Evolutionary conservation across 2,329 filamentous ascomycete species (phyloP), one percentile per base, ranked within the genome.

Genomic region (Pseudopyricularia javanii): DNA sequence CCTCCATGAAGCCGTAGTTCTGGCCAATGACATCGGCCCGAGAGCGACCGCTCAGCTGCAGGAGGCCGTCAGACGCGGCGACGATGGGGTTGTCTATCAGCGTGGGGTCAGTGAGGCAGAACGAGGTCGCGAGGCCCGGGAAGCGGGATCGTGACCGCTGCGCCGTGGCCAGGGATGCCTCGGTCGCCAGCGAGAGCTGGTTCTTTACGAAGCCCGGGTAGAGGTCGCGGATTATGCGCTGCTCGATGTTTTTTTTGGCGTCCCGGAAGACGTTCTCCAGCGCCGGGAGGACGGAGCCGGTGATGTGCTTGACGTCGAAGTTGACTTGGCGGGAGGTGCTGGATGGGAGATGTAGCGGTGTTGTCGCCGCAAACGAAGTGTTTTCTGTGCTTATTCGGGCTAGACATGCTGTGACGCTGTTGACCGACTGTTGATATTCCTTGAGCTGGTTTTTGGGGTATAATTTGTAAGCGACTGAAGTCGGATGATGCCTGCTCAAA

Each of bases 31-130:
- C 68, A 30, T 77, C 74, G 17, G 63, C 63, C n/a, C 72, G 61
- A 3, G 58, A 55, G 53, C 75, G 78, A 2, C 74, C 74, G 2
- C 70, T 72, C 15, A 76, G 68, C 24, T 65, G 64, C 28, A 75
- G 63, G 51, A 79, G 72, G 1, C 73, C 73, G 57, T 78, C 74
- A 0, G 74, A 76, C 2, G 72, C 74, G 55, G 63, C 75, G 3
- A 72, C 59, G 54, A 78, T 71, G 3, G 76, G 74, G 54, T 78
- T 77, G 51, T 78, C 74, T 0, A 70, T 66, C 45, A 68, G 66
- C 4, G 64, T 59, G 0, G 75, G 74, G 57, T 82, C 74, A 1
- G 75, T 79, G n/a, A 83, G 60, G 54, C 77, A 79, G 57, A 83
- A 82, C 22, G 78, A 77, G 47, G 77, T 71, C 9, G 76, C 79